These are phyloP conservation scores for Colletotrichum sp. DNA, from an alignment of 2,329 filamentous ascomycete genomes.

Conservation along the genomic window DNA sequence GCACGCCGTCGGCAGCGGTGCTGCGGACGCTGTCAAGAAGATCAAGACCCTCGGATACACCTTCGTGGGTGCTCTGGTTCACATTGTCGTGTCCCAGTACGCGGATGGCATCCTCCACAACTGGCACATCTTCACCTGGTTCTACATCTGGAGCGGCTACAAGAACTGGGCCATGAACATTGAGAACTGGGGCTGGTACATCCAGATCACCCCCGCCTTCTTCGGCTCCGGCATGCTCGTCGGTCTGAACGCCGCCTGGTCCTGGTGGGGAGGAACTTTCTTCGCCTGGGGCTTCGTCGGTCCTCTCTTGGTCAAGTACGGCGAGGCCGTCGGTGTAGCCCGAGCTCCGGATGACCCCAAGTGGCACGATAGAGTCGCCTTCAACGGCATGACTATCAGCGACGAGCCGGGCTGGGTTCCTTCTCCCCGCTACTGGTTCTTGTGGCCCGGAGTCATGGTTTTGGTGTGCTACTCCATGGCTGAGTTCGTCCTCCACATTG, in stretches of 20 bases:
- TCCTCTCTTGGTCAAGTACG: constrained; percentile 51
- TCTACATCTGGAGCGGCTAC: constrained; percentile 60
- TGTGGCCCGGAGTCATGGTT: constrained; percentile 48
- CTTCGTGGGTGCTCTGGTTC: constrained; percentile 54
- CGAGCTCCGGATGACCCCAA: constrained; percentile 18
- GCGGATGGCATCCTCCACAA: constrained; percentile 65
- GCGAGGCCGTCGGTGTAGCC: constrained; percentile 52
- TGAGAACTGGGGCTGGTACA: constrained; percentile 67
- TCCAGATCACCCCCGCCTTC: constrained; percentile 66
- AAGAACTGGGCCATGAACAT: constrained; percentile 54
- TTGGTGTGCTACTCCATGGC: constrained; percentile 44
- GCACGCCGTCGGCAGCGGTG: constrained; percentile 60
- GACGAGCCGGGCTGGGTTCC: constrained; percentile 31
- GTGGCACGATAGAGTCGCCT: constrained; percentile 35
- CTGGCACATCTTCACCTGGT: constrained; percentile 58
- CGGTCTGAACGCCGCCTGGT: constrained; percentile 58
- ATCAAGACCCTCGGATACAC: constrained; percentile 58
- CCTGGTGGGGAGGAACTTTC: constrained; percentile 62
- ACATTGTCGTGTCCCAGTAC: constrained; percentile 63
- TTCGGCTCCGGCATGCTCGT: constrained; percentile 59
- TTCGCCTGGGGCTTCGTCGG: constrained; percentile 61
- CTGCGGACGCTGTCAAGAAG: constrained; percentile 57
- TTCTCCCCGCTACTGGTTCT: constrained; percentile 46
- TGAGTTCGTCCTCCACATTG: constrained; percentile 45
- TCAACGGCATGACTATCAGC: constrained; percentile 34